Percentiles rank a stretch among this genome's conserved stretches.
Evolutionary conservation across 73 alveolate genomes (phyloP).

Genomic region (Uronychia setigera): DNA sequence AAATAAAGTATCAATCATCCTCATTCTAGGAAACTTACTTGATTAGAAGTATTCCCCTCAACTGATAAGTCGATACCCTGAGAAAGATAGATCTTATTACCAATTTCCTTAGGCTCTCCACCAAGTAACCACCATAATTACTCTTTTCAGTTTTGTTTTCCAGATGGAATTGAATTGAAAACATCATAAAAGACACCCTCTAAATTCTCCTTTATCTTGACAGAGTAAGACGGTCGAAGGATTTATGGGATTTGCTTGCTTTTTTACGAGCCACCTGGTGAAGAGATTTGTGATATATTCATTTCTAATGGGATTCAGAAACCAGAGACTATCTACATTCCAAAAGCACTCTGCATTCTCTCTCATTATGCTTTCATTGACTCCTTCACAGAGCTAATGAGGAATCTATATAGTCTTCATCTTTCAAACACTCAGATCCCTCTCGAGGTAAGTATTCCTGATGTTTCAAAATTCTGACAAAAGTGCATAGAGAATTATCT

Average conservation of each 20-base stretch:
- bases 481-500: constrained; percentile 56
- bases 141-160: constrained; percentile 60
- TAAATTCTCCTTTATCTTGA: constrained; percentile 61
- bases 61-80: constrained; percentile 56
- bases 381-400: constrained; percentile 62
- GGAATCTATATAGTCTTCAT: constrained; percentile 61
- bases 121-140: neutral
- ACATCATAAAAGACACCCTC: constrained; percentile 32
- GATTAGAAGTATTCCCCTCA: constrained; percentile 48
- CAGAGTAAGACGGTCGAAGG: constrained; percentile 61
- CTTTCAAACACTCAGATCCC: constrained; percentile 66
- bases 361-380: constrained; percentile 73
- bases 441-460: constrained; percentile 31
- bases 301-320: constrained; percentile 10
- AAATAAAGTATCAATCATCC: no score
- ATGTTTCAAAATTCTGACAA: no score
- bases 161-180: constrained; percentile 63
- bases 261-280: constrained; percentile 49
- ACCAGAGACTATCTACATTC: constrained; percentile 39
- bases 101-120: constrained; percentile 46
- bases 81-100: constrained; percentile 45
- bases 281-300: constrained; percentile 22
- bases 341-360: constrained; percentile 66
- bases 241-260: constrained; percentile 64
- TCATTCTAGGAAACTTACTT: constrained; percentile 34